These are phyloP conservation scores for Myrica gale DNA, from an alignment of 306 rosid species.

Conservation along the genomic window DNA sequence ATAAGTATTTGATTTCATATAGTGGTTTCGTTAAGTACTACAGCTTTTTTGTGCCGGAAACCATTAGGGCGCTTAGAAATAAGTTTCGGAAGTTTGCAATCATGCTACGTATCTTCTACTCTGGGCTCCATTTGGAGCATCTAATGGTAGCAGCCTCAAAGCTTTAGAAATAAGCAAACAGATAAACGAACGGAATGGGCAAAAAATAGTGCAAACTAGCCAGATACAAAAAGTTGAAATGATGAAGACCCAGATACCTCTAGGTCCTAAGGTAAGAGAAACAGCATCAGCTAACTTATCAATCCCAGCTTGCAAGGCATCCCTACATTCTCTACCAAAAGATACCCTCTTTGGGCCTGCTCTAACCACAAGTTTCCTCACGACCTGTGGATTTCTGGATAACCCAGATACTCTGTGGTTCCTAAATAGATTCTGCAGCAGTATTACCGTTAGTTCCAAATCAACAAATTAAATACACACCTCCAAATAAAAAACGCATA, in stretches of 20 bases:
- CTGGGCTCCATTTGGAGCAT: not conserved
- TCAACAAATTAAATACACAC: not conserved
- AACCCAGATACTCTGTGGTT: constrained; percentile 37
- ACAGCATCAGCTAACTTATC: constrained; percentile 97
- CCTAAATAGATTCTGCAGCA: constrained; percentile 41
- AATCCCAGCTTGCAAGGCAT: constrained; percentile 65
- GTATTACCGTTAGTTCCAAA: constrained; percentile 1
- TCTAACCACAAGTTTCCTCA: constrained; percentile 37
- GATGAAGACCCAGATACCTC: constrained; percentile 43
- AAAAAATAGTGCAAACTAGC: not conserved
- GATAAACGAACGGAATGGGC: not conserved
- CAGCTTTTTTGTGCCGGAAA: too few relatives aligned
- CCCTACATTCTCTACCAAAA: constrained; percentile 68
- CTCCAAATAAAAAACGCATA: not conserved
- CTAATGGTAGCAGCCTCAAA: not conserved
- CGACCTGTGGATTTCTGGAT: constrained; percentile 30
- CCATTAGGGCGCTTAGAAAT: too few relatives aligned
- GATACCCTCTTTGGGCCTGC: constrained; percentile 76
- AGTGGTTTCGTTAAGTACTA: too few relatives aligned
- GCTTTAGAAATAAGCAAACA: not conserved
- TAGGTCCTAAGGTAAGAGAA: constrained; percentile 91
- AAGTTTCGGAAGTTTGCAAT: too few relatives aligned
- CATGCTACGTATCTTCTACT: not conserved
- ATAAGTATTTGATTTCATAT: constrained; percentile 11
- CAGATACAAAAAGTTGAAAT: constrained; percentile 1